These are phyloP conservation scores for Candida sp. DNA, from an alignment of 1,139 yeast genomes.

Conservation along the genomic window DNA sequence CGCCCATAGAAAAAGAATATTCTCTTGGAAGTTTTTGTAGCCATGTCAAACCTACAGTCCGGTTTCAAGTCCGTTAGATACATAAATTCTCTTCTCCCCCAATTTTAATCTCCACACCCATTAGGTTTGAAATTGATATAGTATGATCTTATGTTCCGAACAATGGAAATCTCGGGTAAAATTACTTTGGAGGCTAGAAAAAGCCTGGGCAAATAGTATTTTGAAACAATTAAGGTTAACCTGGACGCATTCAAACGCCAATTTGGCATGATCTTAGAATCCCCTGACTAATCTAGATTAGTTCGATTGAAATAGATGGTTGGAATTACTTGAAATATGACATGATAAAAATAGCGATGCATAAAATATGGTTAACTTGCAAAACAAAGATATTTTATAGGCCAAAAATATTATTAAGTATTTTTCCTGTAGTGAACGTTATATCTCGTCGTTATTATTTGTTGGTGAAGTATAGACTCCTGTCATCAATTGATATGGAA, in stretches of 20 bases:
- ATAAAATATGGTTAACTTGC: too few species aligned
- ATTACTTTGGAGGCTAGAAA: background rate
- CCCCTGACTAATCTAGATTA: background rate
- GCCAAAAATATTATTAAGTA: too few species aligned
- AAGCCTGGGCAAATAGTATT: background rate
- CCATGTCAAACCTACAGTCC: background rate
- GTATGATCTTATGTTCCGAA: background rate
- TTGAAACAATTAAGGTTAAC: background rate
- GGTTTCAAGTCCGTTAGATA: background rate
- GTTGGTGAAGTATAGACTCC: background rate
- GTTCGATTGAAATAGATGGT: background rate
- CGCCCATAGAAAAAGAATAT: background rate
- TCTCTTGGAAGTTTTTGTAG: background rate
- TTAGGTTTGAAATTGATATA: background rate
- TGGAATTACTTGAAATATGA: too few species aligned
- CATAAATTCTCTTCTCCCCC: background rate
- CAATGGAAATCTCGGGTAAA: background rate
- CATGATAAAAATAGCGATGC: too few species aligned
- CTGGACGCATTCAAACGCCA: background rate
- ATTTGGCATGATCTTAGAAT: background rate
- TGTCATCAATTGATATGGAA: background rate
- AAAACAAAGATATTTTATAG: too few species aligned
- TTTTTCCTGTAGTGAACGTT: background rate
- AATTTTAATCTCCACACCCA: background rate
- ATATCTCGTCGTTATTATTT: background rate